Percentiles rank a stretch among this genome's conserved stretches.
Evolutionary conservation across 306 rosid genomes (phyloP).

Genomic region (Pachyrhizus erosus): DNA sequence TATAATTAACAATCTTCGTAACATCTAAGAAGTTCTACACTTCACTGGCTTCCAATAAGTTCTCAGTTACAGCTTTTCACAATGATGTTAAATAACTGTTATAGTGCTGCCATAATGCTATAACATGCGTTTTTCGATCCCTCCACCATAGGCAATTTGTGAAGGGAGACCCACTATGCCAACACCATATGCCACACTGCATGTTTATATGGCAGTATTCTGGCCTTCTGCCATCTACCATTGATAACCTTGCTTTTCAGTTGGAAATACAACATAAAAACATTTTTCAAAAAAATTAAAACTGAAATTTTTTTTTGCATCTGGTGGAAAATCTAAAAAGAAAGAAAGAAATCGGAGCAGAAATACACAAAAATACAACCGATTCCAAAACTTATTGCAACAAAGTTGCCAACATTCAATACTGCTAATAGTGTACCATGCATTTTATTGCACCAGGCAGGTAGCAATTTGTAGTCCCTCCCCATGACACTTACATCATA

Average conservation of each 20-base stretch:
- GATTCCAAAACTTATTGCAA: constrained; percentile 4
- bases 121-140: too few relatives aligned
- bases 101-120: too few relatives aligned
- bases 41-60: neutral
- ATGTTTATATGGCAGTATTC: too few relatives aligned
- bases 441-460: neutral
- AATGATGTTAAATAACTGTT: too few relatives aligned
- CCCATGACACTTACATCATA: neutral
- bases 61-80: neutral
- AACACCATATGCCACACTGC: too few relatives aligned
- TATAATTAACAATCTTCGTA: neutral
- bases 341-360: neutral
- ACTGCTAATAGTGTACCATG: neutral
- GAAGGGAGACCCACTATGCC: too few relatives aligned
- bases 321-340: neutral
- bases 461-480: neutral
- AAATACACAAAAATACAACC: neutral
- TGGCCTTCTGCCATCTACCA: too few relatives aligned
- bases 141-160: too few relatives aligned
- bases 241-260: neutral
- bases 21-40: constrained; percentile 23
- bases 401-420: neutral
- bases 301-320: neutral
- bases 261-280: constrained; percentile 4
- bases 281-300: neutral